Evolutionary conservation across 805 yeast species (phyloP).

Genomic region (Cyberlindnera mrakii): DNA sequence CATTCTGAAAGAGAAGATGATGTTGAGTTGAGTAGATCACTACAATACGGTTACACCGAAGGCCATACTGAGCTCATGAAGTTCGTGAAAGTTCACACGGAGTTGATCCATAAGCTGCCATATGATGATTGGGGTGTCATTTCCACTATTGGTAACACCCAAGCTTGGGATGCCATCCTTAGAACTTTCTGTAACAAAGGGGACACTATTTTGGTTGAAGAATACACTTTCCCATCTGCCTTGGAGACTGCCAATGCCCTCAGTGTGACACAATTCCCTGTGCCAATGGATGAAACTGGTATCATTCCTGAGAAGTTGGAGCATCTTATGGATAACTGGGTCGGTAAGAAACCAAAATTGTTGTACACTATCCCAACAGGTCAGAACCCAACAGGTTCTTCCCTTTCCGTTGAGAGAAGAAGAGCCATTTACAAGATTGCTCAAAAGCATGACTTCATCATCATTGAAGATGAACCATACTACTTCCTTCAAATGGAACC

Average conservation of each 20-base stretch:
- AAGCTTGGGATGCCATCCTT: slow-evolving; percentile 77
- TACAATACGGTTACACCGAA: slow-evolving; percentile 85
- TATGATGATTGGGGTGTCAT: slow-evolving; percentile 70
- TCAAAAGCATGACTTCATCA: slow-evolving; percentile 76
- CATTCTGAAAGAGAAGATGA: slow-evolving; percentile 42
- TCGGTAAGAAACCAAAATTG: slow-evolving; percentile 70
- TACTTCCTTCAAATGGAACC: slow-evolving; percentile 91
- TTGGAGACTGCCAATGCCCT: slow-evolving; percentile 74
- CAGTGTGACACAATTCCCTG: slow-evolving; percentile 64
- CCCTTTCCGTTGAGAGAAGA: slow-evolving; percentile 73
- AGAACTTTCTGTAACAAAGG: slow-evolving; percentile 74
- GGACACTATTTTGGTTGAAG: slow-evolving; percentile 80
- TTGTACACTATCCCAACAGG: slow-evolving; percentile 93
- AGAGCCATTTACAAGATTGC: slow-evolving; percentile 68
- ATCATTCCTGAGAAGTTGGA: slow-evolving; percentile 68
- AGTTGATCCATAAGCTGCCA: slow-evolving; percentile 36
- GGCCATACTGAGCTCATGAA: slow-evolving; percentile 70
- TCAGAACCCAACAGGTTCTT: slow-evolving; percentile 96
- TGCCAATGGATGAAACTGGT: slow-evolving; percentile 75
- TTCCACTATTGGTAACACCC: slow-evolving; percentile 81
- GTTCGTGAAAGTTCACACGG: slow-evolving; percentile 74
- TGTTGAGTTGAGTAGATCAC: slow-evolving; percentile 73
- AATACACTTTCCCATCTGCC: slow-evolving; percentile 77
- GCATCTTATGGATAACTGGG: slow-evolving; percentile 61
- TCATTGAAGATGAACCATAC: slow-evolving; percentile 96